Conservation (phyloP, 1,284 basidiomycete genomes). For the Uromyces viciae-fabae region DNA sequence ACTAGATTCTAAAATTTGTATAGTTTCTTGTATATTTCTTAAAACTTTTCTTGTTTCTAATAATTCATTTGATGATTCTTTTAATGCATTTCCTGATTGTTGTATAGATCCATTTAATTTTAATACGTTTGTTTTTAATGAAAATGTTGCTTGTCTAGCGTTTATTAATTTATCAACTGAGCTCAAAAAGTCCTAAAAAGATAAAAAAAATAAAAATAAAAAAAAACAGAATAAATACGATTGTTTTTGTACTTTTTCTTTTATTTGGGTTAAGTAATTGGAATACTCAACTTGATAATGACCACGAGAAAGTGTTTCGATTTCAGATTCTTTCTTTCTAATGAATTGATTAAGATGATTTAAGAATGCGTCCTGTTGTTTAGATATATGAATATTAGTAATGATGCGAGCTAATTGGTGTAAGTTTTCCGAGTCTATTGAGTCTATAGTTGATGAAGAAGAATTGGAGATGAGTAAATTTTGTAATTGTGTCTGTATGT, state of each 20-base stretch:
- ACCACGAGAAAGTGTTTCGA: constrained; percentile 87
- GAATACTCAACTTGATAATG: constrained; percentile 69
- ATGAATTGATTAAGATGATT: constrained; percentile 80
- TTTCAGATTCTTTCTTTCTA: constrained; percentile 88
- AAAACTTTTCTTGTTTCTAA: constrained; percentile 87
- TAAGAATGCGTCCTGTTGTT: constrained; percentile 86
- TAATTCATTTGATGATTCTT: constrained; percentile 69
- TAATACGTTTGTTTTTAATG: constrained; percentile 60
- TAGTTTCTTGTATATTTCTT: constrained; percentile 88
- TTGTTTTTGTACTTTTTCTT: neutral
- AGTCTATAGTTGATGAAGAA: neutral
- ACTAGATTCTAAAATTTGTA: constrained; percentile 88
- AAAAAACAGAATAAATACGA: no score
- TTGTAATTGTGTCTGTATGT: constrained; percentile 41
- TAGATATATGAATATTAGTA: constrained; percentile 70
- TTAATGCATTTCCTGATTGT: constrained; percentile 71
- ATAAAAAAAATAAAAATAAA: neutral
- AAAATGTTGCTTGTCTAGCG: constrained; percentile 70
- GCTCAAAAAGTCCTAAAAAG: constrained; percentile 74
- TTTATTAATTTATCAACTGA: constrained; percentile 92
- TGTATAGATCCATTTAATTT: constrained; percentile 62
- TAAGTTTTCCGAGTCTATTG: constrained; percentile 51
- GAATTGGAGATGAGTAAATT: constrained; percentile 14
- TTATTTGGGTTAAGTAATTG: neutral
- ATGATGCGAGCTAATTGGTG: constrained; percentile 55